Percentiles rank a stretch among this genome's conserved stretches.
phyloP scores from a whole-genome alignment of 495 filamentous ascomycete species.

The Penicillium ucsense region DNA sequence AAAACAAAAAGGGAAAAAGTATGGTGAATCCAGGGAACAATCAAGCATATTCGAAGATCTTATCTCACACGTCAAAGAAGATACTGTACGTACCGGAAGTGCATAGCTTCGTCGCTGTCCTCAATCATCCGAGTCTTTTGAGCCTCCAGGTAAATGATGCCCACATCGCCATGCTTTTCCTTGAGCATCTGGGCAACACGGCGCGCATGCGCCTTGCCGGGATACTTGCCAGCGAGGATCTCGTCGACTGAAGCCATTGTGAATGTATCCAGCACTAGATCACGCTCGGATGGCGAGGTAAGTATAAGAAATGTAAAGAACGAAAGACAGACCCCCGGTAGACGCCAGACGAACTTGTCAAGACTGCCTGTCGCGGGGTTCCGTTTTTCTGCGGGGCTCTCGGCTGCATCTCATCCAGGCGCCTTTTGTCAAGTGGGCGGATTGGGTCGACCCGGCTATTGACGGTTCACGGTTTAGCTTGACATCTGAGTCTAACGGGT shows the following conservation, averaged over 20 bases:
- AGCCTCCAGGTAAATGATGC: conserved; percentile 73
- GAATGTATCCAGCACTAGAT: neutral
- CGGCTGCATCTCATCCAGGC: too few species aligned
- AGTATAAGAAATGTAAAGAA: too few species aligned
- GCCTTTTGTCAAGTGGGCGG: too few species aligned
- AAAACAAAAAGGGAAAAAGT: conserved; percentile 5
- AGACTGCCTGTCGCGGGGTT: neutral
- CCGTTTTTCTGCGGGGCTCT: neutral
- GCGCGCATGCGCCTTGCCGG: conserved; percentile 82
- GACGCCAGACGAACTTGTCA: too few species aligned
- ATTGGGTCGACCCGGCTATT: too few species aligned
- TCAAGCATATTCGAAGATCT: too few species aligned
- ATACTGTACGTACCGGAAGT: conserved; percentile 51
- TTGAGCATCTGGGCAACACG: conserved; percentile 69
- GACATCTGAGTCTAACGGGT: too few species aligned
- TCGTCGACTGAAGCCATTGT: conserved; percentile 30
- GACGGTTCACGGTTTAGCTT: too few species aligned
- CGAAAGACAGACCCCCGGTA: too few species aligned
- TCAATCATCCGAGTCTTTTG: conserved; percentile 68
- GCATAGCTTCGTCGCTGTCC: conserved; percentile 71
- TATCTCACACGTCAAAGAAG: too few species aligned
- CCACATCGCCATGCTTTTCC: conserved; percentile 20
- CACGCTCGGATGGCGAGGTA: too few species aligned
- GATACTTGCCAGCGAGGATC: conserved; percentile 69
- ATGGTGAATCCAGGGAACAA: neutral